Conservation (phyloP, 805 yeast species). For the Nakazawaea wyomingensis region DNA sequence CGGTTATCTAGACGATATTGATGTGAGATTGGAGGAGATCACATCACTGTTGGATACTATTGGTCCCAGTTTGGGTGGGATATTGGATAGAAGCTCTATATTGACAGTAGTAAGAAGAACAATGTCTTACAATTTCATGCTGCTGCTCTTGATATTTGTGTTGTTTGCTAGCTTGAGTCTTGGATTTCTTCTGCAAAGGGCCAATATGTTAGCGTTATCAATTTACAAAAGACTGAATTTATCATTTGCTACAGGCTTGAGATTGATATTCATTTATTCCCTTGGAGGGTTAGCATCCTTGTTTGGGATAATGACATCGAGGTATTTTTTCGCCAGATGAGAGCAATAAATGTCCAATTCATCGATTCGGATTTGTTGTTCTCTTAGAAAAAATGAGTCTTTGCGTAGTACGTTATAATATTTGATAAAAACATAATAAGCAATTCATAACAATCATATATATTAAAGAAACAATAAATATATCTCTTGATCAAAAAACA, state of each 20-base stretch:
- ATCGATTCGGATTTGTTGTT: too few relatives aligned
- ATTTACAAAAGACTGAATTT: not conserved
- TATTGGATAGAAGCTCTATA: not conserved
- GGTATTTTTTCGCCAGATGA: not conserved
- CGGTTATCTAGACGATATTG: not conserved
- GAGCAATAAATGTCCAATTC: too few relatives aligned
- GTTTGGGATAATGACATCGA: not conserved
- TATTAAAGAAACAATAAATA: too few relatives aligned
- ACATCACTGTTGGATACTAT: not conserved
- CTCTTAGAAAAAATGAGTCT: too few relatives aligned
- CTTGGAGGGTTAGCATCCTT: not conserved
- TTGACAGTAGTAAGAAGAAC: not conserved
- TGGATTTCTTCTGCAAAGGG: not conserved
- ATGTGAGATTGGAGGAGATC: not conserved
- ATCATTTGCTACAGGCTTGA: not conserved
- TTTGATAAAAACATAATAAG: too few relatives aligned
- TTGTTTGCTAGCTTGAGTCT: not conserved
- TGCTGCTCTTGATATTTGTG: not conserved
- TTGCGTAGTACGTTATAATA: too few relatives aligned
- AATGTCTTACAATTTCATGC: not conserved
- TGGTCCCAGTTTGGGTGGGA: not conserved
- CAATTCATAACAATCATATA: too few relatives aligned
- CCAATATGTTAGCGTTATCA: not conserved
- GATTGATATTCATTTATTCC: not conserved
- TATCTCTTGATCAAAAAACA: not conserved